Base-by-base conservation (phyloP, 345 rosid genomes). In the Hibiscus trionum region DNA sequence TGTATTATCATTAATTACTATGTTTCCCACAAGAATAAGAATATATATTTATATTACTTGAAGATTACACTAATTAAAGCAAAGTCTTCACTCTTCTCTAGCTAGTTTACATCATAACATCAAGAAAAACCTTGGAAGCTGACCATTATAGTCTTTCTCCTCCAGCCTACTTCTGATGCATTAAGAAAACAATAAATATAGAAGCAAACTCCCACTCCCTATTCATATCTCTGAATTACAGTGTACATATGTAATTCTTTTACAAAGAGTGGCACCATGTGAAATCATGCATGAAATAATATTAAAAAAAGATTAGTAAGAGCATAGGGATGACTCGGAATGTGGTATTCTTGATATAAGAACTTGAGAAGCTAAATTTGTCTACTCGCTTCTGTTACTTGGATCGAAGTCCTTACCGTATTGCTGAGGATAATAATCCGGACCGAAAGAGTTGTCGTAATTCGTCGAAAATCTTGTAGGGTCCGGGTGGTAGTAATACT, bases 381-480 rank as follows among this genome's bases (percentile, higher is more conserved):
- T 29, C 33, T 65, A 65, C 11, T 42, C 17, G 31, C 33, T 65
- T 65, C 31, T 12, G 50, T 42, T 65, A 65, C 69, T 65, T 11
- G 69, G 69, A 74, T 70, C 57, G 61, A 27, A 74, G 55, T 79
- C 79, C 72, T 81, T 81, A 33, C 81, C 80, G 19, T 19, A 39
- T 19, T 76, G 73, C 24, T 79, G 74, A 37, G 24, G 80, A 39
- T 75, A 62, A 70, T 82, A 66, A 72, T 82, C 80, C 56, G 77
- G 67, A 74, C 77, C 70, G 12, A 76, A 69, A 1, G 79, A 77
- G 78, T 78, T 56, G 44, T 37, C 78, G 11, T 73, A 73, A 50
- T 81, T 60, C 12, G 82, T 44, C 4, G 83, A 60, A 73, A 72
- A 80, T 74, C 77, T 73, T 75, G 57, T 52, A 11, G 46, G 17